These are phyloP conservation scores for Claviceps monticola DNA, from an alignment of 2,329 filamentous ascomycete genomes.

Conservation along the genomic window DNA sequence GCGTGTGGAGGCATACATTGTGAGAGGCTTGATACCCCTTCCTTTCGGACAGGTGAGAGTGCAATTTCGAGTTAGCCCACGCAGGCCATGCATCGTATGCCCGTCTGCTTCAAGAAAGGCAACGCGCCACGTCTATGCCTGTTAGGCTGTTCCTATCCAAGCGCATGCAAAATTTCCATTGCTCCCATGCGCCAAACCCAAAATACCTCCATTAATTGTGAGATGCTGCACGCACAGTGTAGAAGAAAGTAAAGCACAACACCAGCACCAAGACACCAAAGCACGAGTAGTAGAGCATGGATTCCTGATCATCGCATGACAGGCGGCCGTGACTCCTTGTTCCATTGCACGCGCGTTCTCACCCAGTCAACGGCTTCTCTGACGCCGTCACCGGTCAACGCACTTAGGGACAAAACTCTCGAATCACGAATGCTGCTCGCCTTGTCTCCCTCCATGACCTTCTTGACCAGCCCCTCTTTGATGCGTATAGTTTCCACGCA, in stretches of 20 bases:
- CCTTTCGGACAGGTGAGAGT: background rate
- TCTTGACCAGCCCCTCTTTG: constrained; percentile 90
- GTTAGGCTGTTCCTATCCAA: constrained; percentile 2
- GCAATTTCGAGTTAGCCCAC: background rate
- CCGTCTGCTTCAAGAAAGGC: background rate
- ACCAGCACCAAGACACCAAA: background rate
- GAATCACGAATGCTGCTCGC: constrained; percentile 77
- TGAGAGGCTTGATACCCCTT: constrained; percentile 2
- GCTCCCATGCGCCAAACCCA: constrained; percentile 1
- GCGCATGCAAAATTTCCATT: constrained; percentile 4
- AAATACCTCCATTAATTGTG: constrained; percentile 3
- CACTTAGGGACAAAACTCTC: constrained; percentile 79
- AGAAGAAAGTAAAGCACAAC: background rate
- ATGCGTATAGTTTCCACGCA: constrained; percentile 95
- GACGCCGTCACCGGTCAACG: constrained; percentile 77
- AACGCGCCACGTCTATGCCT: background rate
- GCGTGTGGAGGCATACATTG: background rate
- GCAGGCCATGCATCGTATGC: too few relatives aligned
- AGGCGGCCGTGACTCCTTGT: constrained; percentile 82
- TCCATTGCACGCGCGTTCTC: constrained; percentile 84
- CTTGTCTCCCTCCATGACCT: constrained; percentile 90
- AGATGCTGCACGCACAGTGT: background rate
- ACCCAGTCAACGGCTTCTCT: constrained; percentile 96
- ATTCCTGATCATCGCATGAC: constrained; percentile 60
- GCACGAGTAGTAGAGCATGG: background rate